These are phyloP conservation scores for Debaryomyces singareniensis DNA, from an alignment of 1,139 yeast species.

Conservation along the genomic window DNA sequence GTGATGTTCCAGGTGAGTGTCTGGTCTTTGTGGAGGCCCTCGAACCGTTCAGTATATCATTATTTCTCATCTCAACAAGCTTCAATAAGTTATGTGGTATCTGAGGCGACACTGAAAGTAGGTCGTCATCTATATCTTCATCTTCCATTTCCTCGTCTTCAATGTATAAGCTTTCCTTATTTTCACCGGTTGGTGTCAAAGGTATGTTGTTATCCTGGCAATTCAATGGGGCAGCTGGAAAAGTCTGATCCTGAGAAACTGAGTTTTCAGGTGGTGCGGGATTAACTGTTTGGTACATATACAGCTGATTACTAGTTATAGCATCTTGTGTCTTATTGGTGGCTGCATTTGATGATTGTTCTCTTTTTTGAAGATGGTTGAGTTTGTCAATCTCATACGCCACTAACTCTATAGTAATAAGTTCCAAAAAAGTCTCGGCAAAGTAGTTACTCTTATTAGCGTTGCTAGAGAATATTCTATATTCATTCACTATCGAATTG, in stretches of 20 bases:
- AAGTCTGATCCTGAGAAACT: background rate
- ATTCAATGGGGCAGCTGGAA: background rate
- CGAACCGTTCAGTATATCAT: constrained; percentile 7
- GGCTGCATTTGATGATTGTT: constrained; percentile 1
- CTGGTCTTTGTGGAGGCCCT: constrained; percentile 14
- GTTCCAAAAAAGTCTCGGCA: constrained; percentile 78
- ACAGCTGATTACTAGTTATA: too few species aligned
- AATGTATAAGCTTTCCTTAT: constrained; percentile 2
- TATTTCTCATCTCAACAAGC: constrained; percentile 47
- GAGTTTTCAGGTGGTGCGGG: constrained; percentile 3
- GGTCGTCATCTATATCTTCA: constrained; percentile 44
- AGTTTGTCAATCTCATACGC: constrained; percentile 34
- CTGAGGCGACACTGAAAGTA: constrained; percentile 60
- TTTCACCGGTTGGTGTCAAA: background rate
- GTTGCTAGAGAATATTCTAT: constrained; percentile 59
- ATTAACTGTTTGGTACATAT: too few species aligned
- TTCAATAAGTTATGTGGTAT: constrained; percentile 55
- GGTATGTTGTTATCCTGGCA: background rate
- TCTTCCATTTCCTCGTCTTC: constrained; percentile 27
- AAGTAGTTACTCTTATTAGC: constrained; percentile 70
- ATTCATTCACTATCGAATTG: constrained; percentile 78
- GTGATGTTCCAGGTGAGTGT: constrained; percentile 31
- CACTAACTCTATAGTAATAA: constrained; percentile 52
- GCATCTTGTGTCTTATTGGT: constrained; percentile 5
- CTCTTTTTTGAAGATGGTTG: constrained; percentile 7